Base-by-base conservation (phyloP, 2,329 filamentous ascomycete species). In the Hirsutella rhossiliensis region DNA sequence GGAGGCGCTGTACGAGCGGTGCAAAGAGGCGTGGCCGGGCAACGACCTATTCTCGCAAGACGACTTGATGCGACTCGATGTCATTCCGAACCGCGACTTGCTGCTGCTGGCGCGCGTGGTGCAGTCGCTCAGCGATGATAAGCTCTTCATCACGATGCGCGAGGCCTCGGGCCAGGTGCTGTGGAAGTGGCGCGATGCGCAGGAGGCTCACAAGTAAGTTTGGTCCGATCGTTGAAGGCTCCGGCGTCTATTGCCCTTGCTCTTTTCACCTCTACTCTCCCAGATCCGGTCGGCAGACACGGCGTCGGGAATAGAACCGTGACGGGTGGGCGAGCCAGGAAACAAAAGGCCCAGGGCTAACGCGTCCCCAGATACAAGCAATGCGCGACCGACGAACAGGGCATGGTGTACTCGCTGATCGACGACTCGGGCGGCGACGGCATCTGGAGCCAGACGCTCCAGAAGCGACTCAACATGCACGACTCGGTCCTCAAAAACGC, bases 361-460 rank as follows among this genome's bases (percentile, higher is more conserved):
- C 23, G 23, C 23, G 23, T 39, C 13, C 13, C 9, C 49, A 80
- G 76, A 53, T 80, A 79, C 61, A 75, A 73, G 51, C 67, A 69
- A 47, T 73, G 79, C 49, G 65, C 69, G 40, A 76, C 78, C 47
- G 79, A 90, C 56, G 90, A 97, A 53, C 76, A 82, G 64, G 77
- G 80, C 57, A 75, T 95, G 58, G 84, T 97, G 23, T 97, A 94
- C 72, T 79, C 81, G 51, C 78, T 87, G 54, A 90, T 98, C 58
- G 90, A 97, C 64, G 82, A 86, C 53, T 82, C 85, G 28, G 86
- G 84, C 50, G 76, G 78, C 51, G 84, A 87, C 55, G 92, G 90
- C 48, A 87, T 95, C 56, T 98, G 92, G 92, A 83, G 84, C 48
- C 87, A 87, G 60, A 84, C 80, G 13, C 82, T 98, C 54, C 86